Evolutionary conservation across 2,329 filamentous ascomycete genomes (phyloP), one percentile per base, ranked within the genome.

Genomic region (Colletotrichum tofieldiae): DNA sequence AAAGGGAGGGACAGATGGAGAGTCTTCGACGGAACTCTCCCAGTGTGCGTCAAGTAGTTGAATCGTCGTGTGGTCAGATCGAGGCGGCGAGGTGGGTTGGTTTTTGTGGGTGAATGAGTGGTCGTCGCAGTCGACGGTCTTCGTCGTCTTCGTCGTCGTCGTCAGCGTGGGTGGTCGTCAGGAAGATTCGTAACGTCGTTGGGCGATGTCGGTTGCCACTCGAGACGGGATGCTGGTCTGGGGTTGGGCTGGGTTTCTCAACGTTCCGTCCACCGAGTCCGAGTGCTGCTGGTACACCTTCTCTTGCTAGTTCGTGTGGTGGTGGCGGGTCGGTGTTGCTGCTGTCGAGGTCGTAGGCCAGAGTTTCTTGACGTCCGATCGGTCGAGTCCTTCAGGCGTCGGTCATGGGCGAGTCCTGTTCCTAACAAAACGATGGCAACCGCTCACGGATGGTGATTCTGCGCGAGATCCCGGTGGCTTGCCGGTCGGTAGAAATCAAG

Each of bases 21-120:
- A 63, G 63, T 71, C 64, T 72, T 60, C 51, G 64, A 73, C 67
- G 37, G 55, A 62, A 60, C 71, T 51, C 60, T 66, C 67, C 60
- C 55, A n/a, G 23, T 5, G 32, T 23, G 51, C 41, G 49, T 56
- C 67, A 55, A n/a, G 37, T 52, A 39, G 47, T 37, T 45, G 32
- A 32, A 51, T 55, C 14, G 67, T 62, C 3, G 45, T 70, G 52
- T 54, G 29, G 14, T 51, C 52, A 62, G 59, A 61, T 55, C 29
- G 26, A 45, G 26, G 37, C 23, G 68, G 64, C 64, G 64, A 47
- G 35, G 49, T 35, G 41, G 29, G 26, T 14, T 14, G 16, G 64
- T 37, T 23, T 67, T 52, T 66, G 41, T 23, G 67, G 39, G 64
- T 61, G 55, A 26, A 41, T 29, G 32, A n/a, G 61, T 18, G 39